A percentile compares a stretch with the other conserved stretches of the same genome.
These are phyloP conservation scores for Blastomyces silverae DNA, from an alignment of 2,329 filamentous ascomycete genomes.

Conservation along the genomic window DNA sequence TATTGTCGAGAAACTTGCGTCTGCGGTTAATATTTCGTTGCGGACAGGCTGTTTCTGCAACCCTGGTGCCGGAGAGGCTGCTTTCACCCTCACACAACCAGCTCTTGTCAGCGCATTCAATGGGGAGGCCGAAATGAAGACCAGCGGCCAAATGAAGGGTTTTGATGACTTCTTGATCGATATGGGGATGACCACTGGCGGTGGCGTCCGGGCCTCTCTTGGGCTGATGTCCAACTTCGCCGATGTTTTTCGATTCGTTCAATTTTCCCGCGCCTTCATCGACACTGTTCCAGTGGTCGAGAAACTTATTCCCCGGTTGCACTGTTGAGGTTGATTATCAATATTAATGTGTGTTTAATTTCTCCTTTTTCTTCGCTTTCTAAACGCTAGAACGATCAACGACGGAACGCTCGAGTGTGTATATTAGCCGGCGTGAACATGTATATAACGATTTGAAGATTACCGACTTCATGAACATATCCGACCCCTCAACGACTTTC, in stretches of 20 bases:
- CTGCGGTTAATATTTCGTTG: slow-evolving; percentile 52
- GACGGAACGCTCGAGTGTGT: background rate
- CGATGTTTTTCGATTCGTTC: slow-evolving; percentile 21
- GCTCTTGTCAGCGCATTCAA: slow-evolving; percentile 14
- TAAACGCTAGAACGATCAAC: background rate
- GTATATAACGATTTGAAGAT: background rate
- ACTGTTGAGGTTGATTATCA: slow-evolving; percentile 14
- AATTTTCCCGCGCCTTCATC: slow-evolving; percentile 17
- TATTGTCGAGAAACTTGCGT: slow-evolving; percentile 54
- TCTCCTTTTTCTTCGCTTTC: background rate
- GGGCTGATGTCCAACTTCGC: slow-evolving; percentile 23
- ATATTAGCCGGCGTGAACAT: background rate
- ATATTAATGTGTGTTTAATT: background rate
- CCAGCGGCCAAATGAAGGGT: slow-evolving; percentile 19
- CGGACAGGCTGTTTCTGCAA: slow-evolving; percentile 55
- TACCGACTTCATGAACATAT: background rate
- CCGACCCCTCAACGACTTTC: background rate
- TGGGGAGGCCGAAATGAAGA: slow-evolving; percentile 13
- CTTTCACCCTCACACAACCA: slow-evolving; percentile 38
- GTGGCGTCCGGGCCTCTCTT: slow-evolving; percentile 23
- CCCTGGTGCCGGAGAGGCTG: slow-evolving; percentile 39
- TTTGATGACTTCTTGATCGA: slow-evolving; percentile 22
- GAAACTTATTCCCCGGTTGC: slow-evolving; percentile 13
- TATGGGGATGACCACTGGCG: slow-evolving; percentile 22
- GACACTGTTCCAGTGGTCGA: slow-evolving; percentile 13